Conservation (phyloP, 495 filamentous ascomycete species). For the Penicillium daleae region DNA sequence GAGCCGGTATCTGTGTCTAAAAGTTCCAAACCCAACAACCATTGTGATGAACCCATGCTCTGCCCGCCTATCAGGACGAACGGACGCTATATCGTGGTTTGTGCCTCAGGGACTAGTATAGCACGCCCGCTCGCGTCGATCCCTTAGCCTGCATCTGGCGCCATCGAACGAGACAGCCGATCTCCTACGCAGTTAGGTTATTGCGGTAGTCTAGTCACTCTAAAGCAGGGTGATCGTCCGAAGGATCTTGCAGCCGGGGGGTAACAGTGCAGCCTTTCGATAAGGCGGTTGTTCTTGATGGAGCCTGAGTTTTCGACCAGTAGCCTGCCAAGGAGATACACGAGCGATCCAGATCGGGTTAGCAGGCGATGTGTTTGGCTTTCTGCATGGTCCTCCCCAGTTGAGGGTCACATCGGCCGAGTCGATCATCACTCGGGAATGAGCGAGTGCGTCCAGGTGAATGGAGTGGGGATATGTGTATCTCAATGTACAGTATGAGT, state of each 20-base stretch:
- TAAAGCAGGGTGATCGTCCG: slow-evolving; percentile 14
- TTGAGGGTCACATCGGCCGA: slow-evolving; percentile 22
- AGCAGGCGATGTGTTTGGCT: neutral
- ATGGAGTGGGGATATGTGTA: neutral
- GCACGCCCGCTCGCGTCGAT: slow-evolving; percentile 5
- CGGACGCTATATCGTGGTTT: neutral
- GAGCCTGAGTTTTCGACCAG: neutral
- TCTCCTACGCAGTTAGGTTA: slow-evolving; percentile 16
- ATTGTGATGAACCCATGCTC: neutral
- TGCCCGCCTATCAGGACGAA: neutral
- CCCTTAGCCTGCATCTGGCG: slow-evolving; percentile 4
- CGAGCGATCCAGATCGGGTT: neutral
- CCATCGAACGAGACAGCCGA: slow-evolving; percentile 5
- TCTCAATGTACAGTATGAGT: no score
- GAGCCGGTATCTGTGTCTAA: neutral
- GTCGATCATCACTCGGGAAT: neutral
- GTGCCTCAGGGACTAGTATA: neutral
- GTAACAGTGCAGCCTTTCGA: neutral
- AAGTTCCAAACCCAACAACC: neutral
- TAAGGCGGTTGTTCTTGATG: neutral
- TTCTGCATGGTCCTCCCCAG: slow-evolving; percentile 9
- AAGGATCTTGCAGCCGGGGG: slow-evolving; percentile 18
- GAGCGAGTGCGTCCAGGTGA: neutral
- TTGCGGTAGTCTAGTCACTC: slow-evolving; percentile 16
- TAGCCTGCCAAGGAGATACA: neutral